phyloP scores from a whole-genome alignment of 2,329 filamentous ascomycete species.

The Tricladium varicosporioides region DNA sequence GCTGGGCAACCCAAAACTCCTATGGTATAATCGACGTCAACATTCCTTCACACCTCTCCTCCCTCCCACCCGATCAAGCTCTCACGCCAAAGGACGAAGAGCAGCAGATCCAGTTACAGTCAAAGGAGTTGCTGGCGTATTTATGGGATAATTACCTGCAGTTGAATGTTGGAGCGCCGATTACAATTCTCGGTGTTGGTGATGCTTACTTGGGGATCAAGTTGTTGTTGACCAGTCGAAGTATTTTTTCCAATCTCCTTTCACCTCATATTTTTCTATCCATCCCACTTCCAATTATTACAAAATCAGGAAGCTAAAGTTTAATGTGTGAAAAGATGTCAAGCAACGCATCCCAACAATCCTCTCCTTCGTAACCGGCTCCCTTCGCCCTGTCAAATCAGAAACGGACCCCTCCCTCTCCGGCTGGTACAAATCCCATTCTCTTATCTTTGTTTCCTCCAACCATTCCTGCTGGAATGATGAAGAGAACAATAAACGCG shows the following conservation, averaged over 20 bases:
- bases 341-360: constrained; percentile 68
- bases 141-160: constrained; percentile 98
- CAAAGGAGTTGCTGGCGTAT: constrained; percentile 75
- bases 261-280: constrained; percentile 1
- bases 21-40: constrained; percentile 92
- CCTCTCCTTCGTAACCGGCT: constrained; percentile 78
- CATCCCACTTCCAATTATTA: no score
- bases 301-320: no score
- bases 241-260: constrained; percentile 42
- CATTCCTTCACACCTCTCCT: constrained; percentile 68
- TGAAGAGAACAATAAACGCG: constrained; percentile 56
- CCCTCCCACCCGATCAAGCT: constrained; percentile 7
- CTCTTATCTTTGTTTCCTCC: constrained; percentile 72
- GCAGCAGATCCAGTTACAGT: constrained; percentile 48
- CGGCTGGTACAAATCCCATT: constrained; percentile 81
- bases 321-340: constrained; percentile 47
- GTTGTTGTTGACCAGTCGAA: constrained; percentile 73
- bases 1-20: constrained; percentile 73
- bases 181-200: constrained; percentile 88
- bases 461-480: constrained; percentile 76
- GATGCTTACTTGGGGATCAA: constrained; percentile 83
- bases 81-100: constrained; percentile 43
- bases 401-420: constrained; percentile 72
- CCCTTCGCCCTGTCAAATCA: constrained; percentile 74
- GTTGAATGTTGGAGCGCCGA: constrained; percentile 66